Conservation (phyloP, 2,329 filamentous ascomycete species). For the Beauveria sp. region DNA sequence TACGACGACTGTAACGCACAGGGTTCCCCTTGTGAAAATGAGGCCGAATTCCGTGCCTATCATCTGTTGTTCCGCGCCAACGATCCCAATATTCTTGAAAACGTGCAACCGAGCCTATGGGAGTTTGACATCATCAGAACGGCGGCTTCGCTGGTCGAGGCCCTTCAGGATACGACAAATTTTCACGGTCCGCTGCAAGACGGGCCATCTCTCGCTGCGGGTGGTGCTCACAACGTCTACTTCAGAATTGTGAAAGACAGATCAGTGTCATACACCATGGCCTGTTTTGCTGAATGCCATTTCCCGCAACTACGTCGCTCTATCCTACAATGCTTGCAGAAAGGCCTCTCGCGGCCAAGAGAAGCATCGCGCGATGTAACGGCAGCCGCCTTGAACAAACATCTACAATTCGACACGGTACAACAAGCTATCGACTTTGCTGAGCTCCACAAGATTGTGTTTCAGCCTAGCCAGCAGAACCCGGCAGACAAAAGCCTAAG, state of each 20-base stretch:
- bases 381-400: constrained; percentile 44
- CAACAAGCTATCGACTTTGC: constrained; percentile 59
- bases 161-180: constrained; percentile 50
- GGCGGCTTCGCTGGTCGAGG: constrained; percentile 52
- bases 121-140: constrained; percentile 52
- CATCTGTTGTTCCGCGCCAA: constrained; percentile 55
- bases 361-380: constrained; percentile 54
- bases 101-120: constrained; percentile 43
- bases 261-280: constrained; percentile 59
- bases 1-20: constrained; percentile 59
- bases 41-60: constrained; percentile 59
- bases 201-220: constrained; percentile 38
- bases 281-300: constrained; percentile 61
- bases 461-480: constrained; percentile 30
- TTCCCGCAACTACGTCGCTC: constrained; percentile 53
- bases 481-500: constrained; percentile 28
- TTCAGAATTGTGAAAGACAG: constrained; percentile 52
- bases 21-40: constrained; percentile 50
- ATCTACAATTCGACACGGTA: constrained; percentile 60
- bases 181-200: constrained; percentile 50
- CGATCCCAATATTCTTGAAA: constrained; percentile 47
- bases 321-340: constrained; percentile 47
- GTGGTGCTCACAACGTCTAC: constrained; percentile 44
- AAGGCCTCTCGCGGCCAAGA: constrained; percentile 47
- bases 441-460: constrained; percentile 47